Evolutionary conservation across 2,329 filamentous ascomycete genomes (phyloP), one percentile per base, ranked within the genome.

Genomic region (Aspergillus sp.): DNA sequence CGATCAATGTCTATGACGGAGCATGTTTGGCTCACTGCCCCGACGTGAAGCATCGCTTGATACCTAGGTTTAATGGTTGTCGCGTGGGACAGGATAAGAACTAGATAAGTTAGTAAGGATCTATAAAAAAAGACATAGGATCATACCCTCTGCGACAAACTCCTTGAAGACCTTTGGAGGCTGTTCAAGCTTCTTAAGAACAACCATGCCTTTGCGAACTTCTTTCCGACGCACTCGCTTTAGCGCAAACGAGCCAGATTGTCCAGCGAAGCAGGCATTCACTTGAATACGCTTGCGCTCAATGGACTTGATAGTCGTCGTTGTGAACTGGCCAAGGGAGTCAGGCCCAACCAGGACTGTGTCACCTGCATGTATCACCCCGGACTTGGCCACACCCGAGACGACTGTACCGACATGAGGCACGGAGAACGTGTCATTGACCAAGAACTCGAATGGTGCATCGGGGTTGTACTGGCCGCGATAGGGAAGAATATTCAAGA

Each of bases 391-490:
- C 38, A 99, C 93, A 0, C 95, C 95, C 41, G 92, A 95, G 1
- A 99, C 93, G 0, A 99, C 95, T 0, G 95, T 99, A 13, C 95
- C 95, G 0, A 96, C 93, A 76, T 97, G 97, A 2, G 95, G 95
- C 4, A 99, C 95, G 0, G 93, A 97, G 83, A 98, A 99, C 0
- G 92, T 98, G 75, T 99, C 95, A 73, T 98, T 99, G 66, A 99
- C 86, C 63, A 96, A 89, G 69, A 98, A 97, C 74, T 98, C 95
- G 67, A 98, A 96, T 0, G 93, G 89, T 0, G 91, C 92, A 51
- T 92, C 89, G 19, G 89, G 84, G 74, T 98, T 91, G 76, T 98
- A 98, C 64, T 94, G 91, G 54, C 94, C 94, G 69, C 97, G 92
- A 69, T 97, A 93, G 1, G 95, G 95, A 3, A 99, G 84, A 64